Percentiles rank a stretch among this genome's conserved stretches.
These are phyloP conservation scores for Buddleja alternifolia DNA, from an alignment of 257 asterid species.

Conservation along the genomic window DNA sequence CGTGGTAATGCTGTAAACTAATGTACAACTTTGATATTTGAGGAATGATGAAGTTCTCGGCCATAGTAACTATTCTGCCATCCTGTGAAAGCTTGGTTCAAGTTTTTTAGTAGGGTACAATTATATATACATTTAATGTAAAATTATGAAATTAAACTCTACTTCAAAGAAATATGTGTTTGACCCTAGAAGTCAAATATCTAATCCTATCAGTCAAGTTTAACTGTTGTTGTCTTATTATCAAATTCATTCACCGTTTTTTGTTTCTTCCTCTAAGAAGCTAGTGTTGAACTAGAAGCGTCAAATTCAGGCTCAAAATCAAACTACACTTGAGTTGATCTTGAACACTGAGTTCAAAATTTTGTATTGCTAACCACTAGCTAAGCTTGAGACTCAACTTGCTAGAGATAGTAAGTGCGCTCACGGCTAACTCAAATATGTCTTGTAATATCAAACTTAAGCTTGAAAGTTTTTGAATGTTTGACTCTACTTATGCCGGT, in stretches of 20 bases:
- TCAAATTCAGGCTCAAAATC: neutral
- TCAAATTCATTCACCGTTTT: neutral
- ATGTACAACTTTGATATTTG: neutral
- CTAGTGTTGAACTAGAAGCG: neutral
- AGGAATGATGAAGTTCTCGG: constrained; percentile 11
- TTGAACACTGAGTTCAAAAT: neutral
- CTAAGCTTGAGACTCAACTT: neutral
- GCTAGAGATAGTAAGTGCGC: no score
- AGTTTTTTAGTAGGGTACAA: neutral
- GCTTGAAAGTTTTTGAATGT: neutral
- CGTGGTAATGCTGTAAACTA: constrained; percentile 14
- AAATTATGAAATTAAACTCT: neutral
- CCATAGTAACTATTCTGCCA: neutral
- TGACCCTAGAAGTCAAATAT: neutral
- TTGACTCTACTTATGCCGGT: neutral
- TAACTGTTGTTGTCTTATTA: neutral
- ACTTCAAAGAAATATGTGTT: neutral
- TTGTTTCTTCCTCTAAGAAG: neutral
- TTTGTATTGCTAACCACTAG: neutral
- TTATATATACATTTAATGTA: neutral
- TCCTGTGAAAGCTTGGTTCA: neutral
- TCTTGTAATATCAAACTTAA: neutral
- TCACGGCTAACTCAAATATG: no score
- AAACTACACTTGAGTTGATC: neutral
- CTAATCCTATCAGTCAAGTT: constrained; percentile 6